Base-by-base conservation (phyloP, 345 rosid genomes). In the Boechera divaricarpa region DNA sequence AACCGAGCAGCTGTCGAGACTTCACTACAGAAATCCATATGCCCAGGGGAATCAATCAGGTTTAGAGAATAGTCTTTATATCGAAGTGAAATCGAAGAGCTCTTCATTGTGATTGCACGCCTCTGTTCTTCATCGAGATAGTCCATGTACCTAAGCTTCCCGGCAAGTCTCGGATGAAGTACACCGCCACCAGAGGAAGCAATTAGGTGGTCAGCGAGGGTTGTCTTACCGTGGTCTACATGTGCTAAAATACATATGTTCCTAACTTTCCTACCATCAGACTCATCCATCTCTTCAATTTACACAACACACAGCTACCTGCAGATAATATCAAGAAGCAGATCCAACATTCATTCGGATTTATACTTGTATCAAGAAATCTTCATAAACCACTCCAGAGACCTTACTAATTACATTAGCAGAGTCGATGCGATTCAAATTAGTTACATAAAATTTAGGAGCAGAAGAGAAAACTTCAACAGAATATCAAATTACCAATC, bases 21-120 rank as follows among this genome's bases (percentile, higher is more conserved):
- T 81, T 95, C 98, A 70, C 98, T 88, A 71, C 98, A 95, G 56
- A 95, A 95, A 61, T 92, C 99, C 98, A 95, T 92, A 73, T 94
- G 98, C 13, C 98, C 99, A 32, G 99, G 98, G 31, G 98, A 91
- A 45, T 95, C 99, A 45, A 92, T 95, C 13, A 92, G 81, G 74
- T 92, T 95, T 5, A 95, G 57, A 10, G 89, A 82, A 58, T 86
- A 81, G 13, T 85, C 91, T 7, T 83, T 85, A 41, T 81, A 92
- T 0, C 57, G 73, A 38, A 95, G 91, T 75, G 86, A 84, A 42
- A 92, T 90, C 0, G 98, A 92, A 28, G 97, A 94, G 80, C 99
- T 95, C 86, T 92, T 95, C 99, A 92, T 95, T 0, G 98, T 95
- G 18, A 94, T 94, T 0, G 98, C 98, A n/a, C 98, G 88, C 82